phyloP scores from a whole-genome alignment of 768 basidiomycete species.

The Tulasnella sp. region DNA sequence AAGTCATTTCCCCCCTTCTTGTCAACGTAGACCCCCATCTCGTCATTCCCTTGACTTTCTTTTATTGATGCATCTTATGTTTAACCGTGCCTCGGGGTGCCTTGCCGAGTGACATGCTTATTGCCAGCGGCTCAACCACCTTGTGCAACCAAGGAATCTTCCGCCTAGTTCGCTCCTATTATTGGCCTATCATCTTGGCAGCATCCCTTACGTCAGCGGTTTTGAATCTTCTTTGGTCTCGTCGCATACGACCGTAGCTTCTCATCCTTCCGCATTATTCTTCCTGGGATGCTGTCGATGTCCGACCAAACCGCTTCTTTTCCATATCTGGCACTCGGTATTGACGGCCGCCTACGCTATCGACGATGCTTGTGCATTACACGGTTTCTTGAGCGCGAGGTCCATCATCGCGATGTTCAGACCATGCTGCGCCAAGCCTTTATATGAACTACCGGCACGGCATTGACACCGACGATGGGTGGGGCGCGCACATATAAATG shows the following conservation, averaged over 20 bases:
- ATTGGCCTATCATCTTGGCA: background rate
- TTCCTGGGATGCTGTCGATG: background rate
- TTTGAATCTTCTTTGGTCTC: background rate
- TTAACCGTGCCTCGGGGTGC: conserved; percentile 3
- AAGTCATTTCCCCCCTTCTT: background rate
- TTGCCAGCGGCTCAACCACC: background rate
- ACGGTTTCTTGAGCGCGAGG: background rate
- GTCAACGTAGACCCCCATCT: background rate
- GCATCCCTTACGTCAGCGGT: background rate
- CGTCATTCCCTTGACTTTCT: background rate
- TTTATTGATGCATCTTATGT: background rate
- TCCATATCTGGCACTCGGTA: background rate
- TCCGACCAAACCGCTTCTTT: background rate
- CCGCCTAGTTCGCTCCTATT: background rate
- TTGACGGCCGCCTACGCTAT: background rate
- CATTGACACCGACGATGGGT: background rate
- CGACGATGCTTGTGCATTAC: background rate
- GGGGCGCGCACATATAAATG: background rate
- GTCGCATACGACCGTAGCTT: conserved; percentile 1
- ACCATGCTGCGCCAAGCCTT: background rate
- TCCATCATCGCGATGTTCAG: background rate
- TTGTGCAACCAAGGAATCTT: background rate
- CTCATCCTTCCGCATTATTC: background rate
- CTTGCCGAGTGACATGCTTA: background rate
- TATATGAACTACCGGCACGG: background rate